Evolutionary conservation across 2,329 filamentous ascomycete species (phyloP), one percentile per base, ranked within the genome.

Genomic region (Botrytis hyacinthi): DNA sequence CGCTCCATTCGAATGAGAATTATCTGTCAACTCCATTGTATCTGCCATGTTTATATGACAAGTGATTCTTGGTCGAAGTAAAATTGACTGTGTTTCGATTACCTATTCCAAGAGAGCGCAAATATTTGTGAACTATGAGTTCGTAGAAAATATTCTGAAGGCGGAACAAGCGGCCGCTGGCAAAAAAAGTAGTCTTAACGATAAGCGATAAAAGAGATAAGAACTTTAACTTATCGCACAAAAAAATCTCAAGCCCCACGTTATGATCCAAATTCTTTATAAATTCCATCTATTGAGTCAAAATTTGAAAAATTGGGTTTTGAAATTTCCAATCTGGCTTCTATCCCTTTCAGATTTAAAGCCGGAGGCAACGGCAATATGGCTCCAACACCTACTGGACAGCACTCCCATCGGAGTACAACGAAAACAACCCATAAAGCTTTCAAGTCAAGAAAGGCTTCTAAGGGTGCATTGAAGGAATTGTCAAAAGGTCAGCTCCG

Each of bases 401-500:
- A 57, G n/a, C 51, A 98, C 83, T 95, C 95, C 81, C 96, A 99
- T 83, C 89, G 95, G 82, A 93, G 93, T 80, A 98, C 95, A 74
- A 97, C 95, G 71, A 99, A 98, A 87, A 86, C 90, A 80, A 85
- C 88, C 77, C 91, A 97, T 84, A 99, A 99, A 86, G 83, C 91
- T 40, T 99, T 95, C 87, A 99, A 99, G 84, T 94, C 93, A 74
- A 91, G 91, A 82, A 95, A 97, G 85, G 89, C 95, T 59, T 94
- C 93, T 75, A 98, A 98, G 83, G 91, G 93, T 80, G 89, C 93
- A 73, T 83, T 98, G 80, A 94, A 96, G 82, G 93, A 97, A 77
- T 87, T 90, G 77, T 88, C 90, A 74, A 98, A 98, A 86, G 95
- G 93, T 94, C 68, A 75, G 67, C 63, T n/a, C 42, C 68, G 18